These are phyloP conservation scores for Quercus phellos DNA, from an alignment of 331 rosid genomes.

Conservation along the genomic window DNA sequence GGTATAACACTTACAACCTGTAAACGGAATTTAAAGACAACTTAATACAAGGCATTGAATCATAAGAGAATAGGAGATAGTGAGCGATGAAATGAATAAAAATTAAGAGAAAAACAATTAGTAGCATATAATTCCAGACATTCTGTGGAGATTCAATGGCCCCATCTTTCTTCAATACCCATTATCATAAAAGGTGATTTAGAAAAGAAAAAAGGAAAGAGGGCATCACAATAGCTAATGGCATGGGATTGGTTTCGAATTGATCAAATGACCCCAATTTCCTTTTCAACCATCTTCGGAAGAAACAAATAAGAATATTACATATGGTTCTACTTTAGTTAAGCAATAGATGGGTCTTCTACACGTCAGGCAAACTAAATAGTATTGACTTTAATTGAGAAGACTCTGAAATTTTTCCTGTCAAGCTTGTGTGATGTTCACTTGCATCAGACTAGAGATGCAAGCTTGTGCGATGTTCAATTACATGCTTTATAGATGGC, in stretches of 20 bases:
- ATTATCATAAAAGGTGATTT: no score
- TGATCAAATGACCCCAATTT: neutral
- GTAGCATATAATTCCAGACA: no score
- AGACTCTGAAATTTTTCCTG: neutral
- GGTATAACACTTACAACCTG: conserved; percentile 79
- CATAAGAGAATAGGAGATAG: neutral
- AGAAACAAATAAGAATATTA: neutral
- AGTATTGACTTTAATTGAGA: neutral
- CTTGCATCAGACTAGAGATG: neutral
- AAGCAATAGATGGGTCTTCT: neutral
- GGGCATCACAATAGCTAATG: neutral
- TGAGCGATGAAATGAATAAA: neutral
- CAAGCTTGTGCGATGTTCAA: neutral
- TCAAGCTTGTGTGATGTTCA: neutral
- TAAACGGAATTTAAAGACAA: neutral
- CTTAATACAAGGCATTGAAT: neutral
- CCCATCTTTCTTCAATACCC: no score
- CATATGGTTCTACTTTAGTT: neutral
- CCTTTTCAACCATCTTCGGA: neutral
- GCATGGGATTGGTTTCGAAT: neutral
- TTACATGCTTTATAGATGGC: neutral
- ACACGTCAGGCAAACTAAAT: neutral
- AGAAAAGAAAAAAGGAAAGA: no score
- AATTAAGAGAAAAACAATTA: neutral
- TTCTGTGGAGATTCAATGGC: no score